Conservation (phyloP, 2,329 filamentous ascomycete genomes). For the Diaporthe vaccinii region DNA sequence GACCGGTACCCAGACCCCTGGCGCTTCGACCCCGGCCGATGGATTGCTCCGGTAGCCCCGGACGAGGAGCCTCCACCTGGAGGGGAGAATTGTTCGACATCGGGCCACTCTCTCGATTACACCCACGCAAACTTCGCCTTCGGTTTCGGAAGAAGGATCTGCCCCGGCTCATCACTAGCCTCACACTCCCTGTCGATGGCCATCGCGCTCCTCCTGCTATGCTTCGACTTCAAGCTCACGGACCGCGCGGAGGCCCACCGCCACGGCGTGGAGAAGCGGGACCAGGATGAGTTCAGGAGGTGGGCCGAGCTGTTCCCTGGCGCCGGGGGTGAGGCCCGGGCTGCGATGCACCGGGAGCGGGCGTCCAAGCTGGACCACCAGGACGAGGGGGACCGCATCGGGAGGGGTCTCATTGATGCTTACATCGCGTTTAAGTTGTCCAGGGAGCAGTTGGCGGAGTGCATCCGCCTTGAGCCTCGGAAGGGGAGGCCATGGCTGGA, state of each 20-base stretch:
- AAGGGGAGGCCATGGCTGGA: not conserved
- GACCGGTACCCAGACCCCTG: slow-evolving; percentile 32
- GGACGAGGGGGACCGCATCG: slow-evolving; percentile 10
- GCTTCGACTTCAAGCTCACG: slow-evolving; percentile 37
- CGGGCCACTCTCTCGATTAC: slow-evolving; percentile 14
- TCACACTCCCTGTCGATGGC: slow-evolving; percentile 36
- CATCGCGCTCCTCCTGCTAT: slow-evolving; percentile 30
- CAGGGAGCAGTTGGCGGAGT: slow-evolving; percentile 25
- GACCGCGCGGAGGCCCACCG: not conserved
- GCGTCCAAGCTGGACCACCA: not conserved
- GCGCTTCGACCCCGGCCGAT: slow-evolving; percentile 37
- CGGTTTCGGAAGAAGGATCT: slow-evolving; percentile 37
- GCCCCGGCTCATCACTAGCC: slow-evolving; percentile 34
- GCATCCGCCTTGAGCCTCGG: slow-evolving; percentile 26
- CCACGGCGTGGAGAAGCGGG: not conserved
- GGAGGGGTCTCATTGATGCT: slow-evolving; percentile 37
- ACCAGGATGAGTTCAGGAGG: slow-evolving; percentile 25
- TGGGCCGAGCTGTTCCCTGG: slow-evolving; percentile 4
- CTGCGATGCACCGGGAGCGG: not conserved
- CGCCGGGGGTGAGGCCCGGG: not conserved
- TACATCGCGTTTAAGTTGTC: slow-evolving; percentile 36
- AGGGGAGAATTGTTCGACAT: not conserved
- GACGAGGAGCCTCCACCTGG: not conserved
- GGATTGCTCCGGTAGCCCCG: not conserved
- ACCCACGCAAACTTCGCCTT: slow-evolving; percentile 36